Percentiles rank a stretch among this genome's conserved stretches.
phyloP scores from a whole-genome alignment of 805 yeast genomes.

The Wilhelminamyces savonicus region DNA sequence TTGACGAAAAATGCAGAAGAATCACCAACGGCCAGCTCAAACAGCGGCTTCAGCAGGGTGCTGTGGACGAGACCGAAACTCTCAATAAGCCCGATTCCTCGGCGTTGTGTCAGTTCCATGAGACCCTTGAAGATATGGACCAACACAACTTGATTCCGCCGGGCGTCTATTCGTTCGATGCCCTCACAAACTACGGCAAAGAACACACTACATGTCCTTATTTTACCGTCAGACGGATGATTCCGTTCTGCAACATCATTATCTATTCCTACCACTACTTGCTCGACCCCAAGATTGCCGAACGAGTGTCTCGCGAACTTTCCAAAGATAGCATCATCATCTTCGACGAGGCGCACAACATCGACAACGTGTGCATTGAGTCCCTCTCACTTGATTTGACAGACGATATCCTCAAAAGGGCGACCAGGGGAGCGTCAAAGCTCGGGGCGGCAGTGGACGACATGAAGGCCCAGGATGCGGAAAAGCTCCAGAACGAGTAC shows the following conservation, averaged over 20 bases:
- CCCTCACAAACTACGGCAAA: constrained; percentile 70
- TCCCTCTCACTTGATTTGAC: constrained; percentile 88
- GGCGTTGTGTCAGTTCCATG: constrained; percentile 79
- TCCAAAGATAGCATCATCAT: constrained; percentile 91
- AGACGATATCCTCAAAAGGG: constrained; percentile 79
- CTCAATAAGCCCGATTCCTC: constrained; percentile 30
- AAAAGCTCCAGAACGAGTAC: constrained; percentile 82
- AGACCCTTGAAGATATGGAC: constrained; percentile 76
- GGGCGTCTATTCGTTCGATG: constrained; percentile 94
- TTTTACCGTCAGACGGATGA: constrained; percentile 97
- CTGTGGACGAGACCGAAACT: constrained; percentile 37
- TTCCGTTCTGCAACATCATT: constrained; percentile 85
- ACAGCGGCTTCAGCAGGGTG: constrained; percentile 46
- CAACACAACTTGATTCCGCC: constrained; percentile 85
- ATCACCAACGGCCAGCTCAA: constrained; percentile 88
- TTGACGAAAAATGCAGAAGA: constrained; percentile 93
- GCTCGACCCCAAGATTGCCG: constrained; percentile 95
- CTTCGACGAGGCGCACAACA: constrained; percentile 98
- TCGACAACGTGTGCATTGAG: constrained; percentile 97
- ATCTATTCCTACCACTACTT: constrained; percentile 96
- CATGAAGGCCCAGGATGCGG: constrained; percentile 76
- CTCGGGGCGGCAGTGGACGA: constrained; percentile 78
- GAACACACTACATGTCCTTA: constrained; percentile 86
- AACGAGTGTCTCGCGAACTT: constrained; percentile 85
- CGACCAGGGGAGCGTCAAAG: constrained; percentile 79